Conservation (phyloP, 495 filamentous ascomycete genomes). For the Podospora australis region DNA sequence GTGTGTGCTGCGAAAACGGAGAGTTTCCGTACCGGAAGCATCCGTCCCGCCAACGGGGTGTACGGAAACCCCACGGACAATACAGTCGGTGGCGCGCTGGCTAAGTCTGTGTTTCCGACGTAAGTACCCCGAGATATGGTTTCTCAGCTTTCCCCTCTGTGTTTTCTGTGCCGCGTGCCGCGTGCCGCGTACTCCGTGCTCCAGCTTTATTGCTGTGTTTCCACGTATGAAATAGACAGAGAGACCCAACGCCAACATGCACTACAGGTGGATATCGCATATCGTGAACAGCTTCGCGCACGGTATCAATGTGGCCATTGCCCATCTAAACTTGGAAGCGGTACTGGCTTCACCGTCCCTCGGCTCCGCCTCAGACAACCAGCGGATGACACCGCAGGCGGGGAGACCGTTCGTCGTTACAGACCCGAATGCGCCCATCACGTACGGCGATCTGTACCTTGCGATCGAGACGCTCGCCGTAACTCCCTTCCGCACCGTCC, state of each 20-base stretch:
- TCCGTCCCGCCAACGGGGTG: slow-evolving; percentile 53
- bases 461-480: slow-evolving; percentile 23
- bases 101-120: slow-evolving; percentile 33
- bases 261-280: slow-evolving; percentile 40
- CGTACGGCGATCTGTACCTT: slow-evolving; percentile 20
- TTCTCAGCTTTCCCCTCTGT: no score
- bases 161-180: no score
- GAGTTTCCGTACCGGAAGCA: slow-evolving; percentile 48
- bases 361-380: slow-evolving; percentile 6
- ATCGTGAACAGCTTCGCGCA: slow-evolving; percentile 53
- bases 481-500: slow-evolving; percentile 26
- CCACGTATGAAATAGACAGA: no score
- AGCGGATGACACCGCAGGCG: slow-evolving; percentile 30
- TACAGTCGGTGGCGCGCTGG: slow-evolving; percentile 38
- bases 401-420: slow-evolving; percentile 37
- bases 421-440: slow-evolving; percentile 36
- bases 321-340: slow-evolving; percentile 52
- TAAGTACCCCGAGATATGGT: no score
- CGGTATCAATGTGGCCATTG: slow-evolving; percentile 51
- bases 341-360: no score
- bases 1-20: slow-evolving; percentile 42
- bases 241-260: no score
- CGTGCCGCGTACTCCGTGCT: no score
- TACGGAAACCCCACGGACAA: slow-evolving; percentile 52
- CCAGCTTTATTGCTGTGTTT: no score